Conservation (phyloP, 1,284 basidiomycete species). For the Ceratobasidium sp. region DNA sequence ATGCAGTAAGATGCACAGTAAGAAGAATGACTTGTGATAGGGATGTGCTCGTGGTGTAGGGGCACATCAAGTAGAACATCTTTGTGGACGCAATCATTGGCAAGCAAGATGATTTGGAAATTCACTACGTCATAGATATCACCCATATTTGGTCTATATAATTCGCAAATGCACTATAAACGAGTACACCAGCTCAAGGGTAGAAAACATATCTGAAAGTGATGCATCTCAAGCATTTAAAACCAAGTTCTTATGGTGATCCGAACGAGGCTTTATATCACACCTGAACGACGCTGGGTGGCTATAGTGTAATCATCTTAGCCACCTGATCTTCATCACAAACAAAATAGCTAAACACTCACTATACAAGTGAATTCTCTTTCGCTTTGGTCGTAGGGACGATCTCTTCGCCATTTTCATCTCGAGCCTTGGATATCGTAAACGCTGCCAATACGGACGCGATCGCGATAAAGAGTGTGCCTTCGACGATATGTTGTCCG, state of each 20-base stretch:
- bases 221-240: background rate
- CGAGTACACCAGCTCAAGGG: too few relatives aligned
- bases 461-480: constrained; percentile 23
- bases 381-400: constrained; percentile 24
- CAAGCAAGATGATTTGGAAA: too few relatives aligned
- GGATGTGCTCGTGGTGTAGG: too few relatives aligned
- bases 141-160: too few relatives aligned
- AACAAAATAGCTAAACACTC: too few relatives aligned
- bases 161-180: too few relatives aligned
- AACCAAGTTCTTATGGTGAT: constrained; percentile 22
- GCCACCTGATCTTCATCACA: background rate
- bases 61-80: too few relatives aligned
- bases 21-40: too few relatives aligned
- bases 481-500: constrained; percentile 35
- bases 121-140: too few relatives aligned
- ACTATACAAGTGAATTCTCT: constrained; percentile 37
- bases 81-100: too few relatives aligned
- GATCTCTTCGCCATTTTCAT: constrained; percentile 34
- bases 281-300: constrained; percentile 49
- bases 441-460: constrained; percentile 28
- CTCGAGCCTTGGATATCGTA: constrained; percentile 21
- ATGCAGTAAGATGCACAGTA: too few relatives aligned
- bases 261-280: constrained; percentile 48
- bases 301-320: background rate
- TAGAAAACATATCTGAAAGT: background rate